Percentiles rank a stretch among this genome's conserved stretches.
phyloP scores from a whole-genome alignment of 192 early-diverging fungal genomes.

The Tieghemiomyces parasiticus region DNA sequence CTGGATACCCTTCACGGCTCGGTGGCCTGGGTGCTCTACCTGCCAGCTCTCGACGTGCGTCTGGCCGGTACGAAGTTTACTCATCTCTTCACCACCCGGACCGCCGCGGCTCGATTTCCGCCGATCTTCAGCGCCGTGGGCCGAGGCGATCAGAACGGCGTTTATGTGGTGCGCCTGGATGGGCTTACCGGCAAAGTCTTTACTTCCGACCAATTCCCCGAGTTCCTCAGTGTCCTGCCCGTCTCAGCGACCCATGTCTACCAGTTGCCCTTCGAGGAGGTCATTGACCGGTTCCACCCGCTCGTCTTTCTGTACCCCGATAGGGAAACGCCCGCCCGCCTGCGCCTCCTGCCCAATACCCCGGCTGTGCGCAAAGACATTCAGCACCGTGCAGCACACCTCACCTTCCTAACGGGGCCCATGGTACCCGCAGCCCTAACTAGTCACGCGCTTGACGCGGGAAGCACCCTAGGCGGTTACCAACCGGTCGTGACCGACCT shows the following conservation, averaged over 20 bases:
- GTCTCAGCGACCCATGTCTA: background rate
- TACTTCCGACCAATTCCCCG: background rate
- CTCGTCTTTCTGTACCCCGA: background rate
- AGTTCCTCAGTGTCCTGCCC: background rate
- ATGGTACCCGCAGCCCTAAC: background rate
- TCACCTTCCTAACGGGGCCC: background rate
- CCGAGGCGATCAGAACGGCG: background rate
- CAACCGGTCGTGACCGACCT: background rate
- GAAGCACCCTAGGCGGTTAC: background rate
- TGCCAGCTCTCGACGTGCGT: slow-evolving; percentile 20
- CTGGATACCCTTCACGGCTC: slow-evolving; percentile 64
- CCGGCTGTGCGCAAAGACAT: background rate
- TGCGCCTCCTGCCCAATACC: background rate
- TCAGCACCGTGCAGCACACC: background rate
- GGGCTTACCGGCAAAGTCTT: background rate
- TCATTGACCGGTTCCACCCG: background rate
- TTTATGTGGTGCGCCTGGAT: background rate
- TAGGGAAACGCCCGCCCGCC: background rate
- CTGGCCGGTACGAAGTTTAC: slow-evolving; percentile 24
- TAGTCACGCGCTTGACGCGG: background rate
- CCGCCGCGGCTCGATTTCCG: slow-evolving; percentile 1
- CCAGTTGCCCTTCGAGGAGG: slow-evolving; percentile 7
- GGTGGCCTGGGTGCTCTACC: slow-evolving; percentile 59
- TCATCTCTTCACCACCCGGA: slow-evolving; percentile 4
- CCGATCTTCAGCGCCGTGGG: background rate